phyloP scores from a whole-genome alignment of 169 alveolate species.

The Eimeria maxima region DNA sequence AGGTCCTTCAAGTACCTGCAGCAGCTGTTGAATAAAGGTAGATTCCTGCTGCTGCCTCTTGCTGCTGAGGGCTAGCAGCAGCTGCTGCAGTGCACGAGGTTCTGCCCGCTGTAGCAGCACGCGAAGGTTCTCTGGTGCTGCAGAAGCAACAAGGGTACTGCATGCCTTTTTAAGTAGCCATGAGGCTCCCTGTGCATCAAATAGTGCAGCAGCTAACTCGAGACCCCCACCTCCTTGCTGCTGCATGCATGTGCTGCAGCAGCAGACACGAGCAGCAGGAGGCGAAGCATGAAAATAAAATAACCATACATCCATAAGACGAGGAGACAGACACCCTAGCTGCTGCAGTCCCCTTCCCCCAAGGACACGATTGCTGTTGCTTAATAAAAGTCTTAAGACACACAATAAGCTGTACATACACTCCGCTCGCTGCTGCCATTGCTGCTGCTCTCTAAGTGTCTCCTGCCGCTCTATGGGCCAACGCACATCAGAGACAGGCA shows the following conservation, averaged over 20 bases:
- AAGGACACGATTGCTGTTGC: background rate
- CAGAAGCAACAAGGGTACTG: background rate
- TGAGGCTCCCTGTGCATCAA: conserved; percentile 33
- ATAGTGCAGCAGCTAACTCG: conserved; percentile 6
- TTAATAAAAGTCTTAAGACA: background rate
- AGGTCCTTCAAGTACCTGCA: conserved; percentile 1
- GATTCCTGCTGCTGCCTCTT: background rate
- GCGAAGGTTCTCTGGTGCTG: conserved; percentile 3
- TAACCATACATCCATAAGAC: background rate
- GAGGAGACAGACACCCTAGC: background rate
- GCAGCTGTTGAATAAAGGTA: background rate
- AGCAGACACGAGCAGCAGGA: conserved; percentile 14
- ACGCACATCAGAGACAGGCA: background rate
- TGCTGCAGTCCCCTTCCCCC: background rate
- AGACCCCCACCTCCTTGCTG: background rate
- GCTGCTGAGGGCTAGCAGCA: conserved; percentile 60
- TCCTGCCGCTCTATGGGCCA: background rate
- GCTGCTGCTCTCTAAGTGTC: background rate
- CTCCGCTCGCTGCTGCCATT: conserved; percentile 35
- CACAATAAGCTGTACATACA: conserved; percentile 34
- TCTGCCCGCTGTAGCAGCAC: background rate
- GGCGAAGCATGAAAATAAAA: background rate
- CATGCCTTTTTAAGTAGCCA: background rate
- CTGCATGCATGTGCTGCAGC: conserved; percentile 62
- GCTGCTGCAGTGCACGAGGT: conserved; percentile 49